A percentile compares a stretch with the other conserved stretches of the same genome.
phyloP scores from a whole-genome alignment of 169 alveolate species.

The Babesia microti region DNA sequence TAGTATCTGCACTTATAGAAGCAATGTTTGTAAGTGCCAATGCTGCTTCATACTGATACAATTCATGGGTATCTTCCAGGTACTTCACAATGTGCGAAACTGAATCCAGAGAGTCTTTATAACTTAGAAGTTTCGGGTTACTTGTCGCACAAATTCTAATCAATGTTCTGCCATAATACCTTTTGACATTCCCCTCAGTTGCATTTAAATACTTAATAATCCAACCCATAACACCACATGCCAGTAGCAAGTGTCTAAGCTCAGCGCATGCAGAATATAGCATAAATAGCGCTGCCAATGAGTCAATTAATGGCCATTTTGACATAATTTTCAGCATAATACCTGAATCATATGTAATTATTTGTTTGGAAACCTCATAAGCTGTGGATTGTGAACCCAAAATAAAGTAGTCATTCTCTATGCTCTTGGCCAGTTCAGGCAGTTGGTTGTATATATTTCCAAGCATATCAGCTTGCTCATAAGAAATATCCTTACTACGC shows the following conservation, averaged over 20 bases:
- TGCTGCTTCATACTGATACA: slow-evolving; percentile 41
- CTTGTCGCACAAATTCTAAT: slow-evolving; percentile 6
- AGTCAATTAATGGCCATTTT: slow-evolving; percentile 17
- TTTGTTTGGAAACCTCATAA: slow-evolving; percentile 1
- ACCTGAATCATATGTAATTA: slow-evolving; percentile 1
- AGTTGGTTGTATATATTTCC: slow-evolving; percentile 21
- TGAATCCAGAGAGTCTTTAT: slow-evolving; percentile 33
- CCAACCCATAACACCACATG: slow-evolving; percentile 15
- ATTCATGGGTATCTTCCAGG: slow-evolving; percentile 21
- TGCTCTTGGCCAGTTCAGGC: slow-evolving; percentile 26
- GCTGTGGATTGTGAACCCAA: slow-evolving; percentile 28
- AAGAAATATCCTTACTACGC: slow-evolving; percentile 2
- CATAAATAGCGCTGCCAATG: too few species aligned
- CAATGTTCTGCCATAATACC: slow-evolving; percentile 2
- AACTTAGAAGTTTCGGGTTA: slow-evolving; percentile 21
- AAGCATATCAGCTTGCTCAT: slow-evolving; percentile 25
- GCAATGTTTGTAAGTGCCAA: slow-evolving; percentile 35
- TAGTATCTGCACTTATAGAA: slow-evolving; percentile 15
- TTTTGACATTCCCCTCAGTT: slow-evolving; percentile 9
- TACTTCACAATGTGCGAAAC: slow-evolving; percentile 27
- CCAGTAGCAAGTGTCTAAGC: slow-evolving; percentile 12
- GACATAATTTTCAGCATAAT: background rate
- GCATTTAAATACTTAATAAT: slow-evolving; percentile 20
- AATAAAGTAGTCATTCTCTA: slow-evolving; percentile 23
- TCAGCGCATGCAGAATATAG: slow-evolving; percentile 33